phyloP scores from a whole-genome alignment of 2,329 filamentous ascomycete genomes.

The Simplicillium aogashimaense region DNA sequence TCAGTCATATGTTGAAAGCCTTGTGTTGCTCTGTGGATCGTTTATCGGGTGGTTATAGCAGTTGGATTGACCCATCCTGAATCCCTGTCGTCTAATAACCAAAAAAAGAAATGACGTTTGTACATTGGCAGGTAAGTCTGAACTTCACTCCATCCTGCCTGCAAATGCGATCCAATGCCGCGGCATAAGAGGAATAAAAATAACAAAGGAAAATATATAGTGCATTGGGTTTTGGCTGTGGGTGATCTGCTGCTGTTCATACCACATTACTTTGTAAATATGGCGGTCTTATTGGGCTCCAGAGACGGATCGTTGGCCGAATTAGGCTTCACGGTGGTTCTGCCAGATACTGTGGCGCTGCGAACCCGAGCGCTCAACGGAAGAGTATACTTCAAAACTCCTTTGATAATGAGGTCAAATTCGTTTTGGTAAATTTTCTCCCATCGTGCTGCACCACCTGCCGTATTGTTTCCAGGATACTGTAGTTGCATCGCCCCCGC shows the following conservation, averaged over 20 bases:
- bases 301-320: slow-evolving; percentile 51
- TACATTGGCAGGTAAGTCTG: too few relatives aligned
- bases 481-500: slow-evolving; percentile 74
- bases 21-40: too few relatives aligned
- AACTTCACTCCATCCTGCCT: too few relatives aligned
- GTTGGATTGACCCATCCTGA: too few relatives aligned
- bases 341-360: slow-evolving; percentile 49
- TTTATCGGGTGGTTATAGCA: too few relatives aligned
- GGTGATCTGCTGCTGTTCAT: neutral
- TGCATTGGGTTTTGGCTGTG: too few relatives aligned
- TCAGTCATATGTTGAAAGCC: too few relatives aligned
- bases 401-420: slow-evolving; percentile 87
- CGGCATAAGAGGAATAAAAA: too few relatives aligned
- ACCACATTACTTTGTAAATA: slow-evolving; percentile 6
- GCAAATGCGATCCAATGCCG: too few relatives aligned
- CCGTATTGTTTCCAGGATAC: slow-evolving; percentile 80
- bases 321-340: slow-evolving; percentile 52
- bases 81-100: too few relatives aligned
- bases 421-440: slow-evolving; percentile 82
- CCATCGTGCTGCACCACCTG: slow-evolving; percentile 79
- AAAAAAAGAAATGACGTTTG: too few relatives aligned
- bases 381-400: slow-evolving; percentile 73
- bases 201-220: too few relatives aligned
- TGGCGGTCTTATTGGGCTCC: slow-evolving; percentile 61
- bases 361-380: slow-evolving; percentile 51